Evolutionary conservation across 75 land plant species (phyloP).

Genomic region (Pinus taeda): DNA sequence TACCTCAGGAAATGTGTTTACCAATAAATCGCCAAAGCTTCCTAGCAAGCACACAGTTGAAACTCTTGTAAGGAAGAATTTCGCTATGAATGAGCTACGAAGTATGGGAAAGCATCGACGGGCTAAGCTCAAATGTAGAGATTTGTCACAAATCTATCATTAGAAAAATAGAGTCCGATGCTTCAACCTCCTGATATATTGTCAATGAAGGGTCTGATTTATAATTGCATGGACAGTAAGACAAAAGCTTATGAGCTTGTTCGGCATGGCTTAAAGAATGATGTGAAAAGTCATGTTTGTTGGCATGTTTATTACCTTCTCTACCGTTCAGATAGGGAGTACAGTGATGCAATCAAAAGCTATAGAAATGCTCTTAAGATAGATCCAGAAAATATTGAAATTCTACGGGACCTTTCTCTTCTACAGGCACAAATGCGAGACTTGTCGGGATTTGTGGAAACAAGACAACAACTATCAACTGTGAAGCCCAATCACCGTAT

Average conservation of each 20-base stretch:
- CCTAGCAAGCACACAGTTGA: too few species aligned
- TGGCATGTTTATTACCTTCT: slow-evolving; percentile 99
- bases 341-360: slow-evolving; percentile 96
- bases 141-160: too few species aligned
- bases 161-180: too few species aligned
- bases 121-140: too few species aligned
- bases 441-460: slow-evolving; percentile 90
- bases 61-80: too few species aligned
- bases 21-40: too few species aligned
- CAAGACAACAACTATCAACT: slow-evolving; percentile 80
- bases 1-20: too few species aligned
- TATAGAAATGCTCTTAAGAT: slow-evolving; percentile 86
- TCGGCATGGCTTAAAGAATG: slow-evolving; percentile 91
- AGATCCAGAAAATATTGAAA: slow-evolving; percentile 96
- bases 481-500: slow-evolving; percentile 93
- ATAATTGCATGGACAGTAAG: slow-evolving; percentile 96
- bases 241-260: slow-evolving; percentile 96
- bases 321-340: slow-evolving; percentile 97
- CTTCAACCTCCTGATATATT: too few species aligned
- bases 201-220: slow-evolving; percentile 93
- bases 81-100: too few species aligned
- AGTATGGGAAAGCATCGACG: too few species aligned
- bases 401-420: slow-evolving; percentile 86
- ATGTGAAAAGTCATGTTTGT: slow-evolving; percentile 98
- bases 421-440: slow-evolving; percentile 98